Percentiles rank a stretch among this genome's conserved stretches.
Evolutionary conservation across 2,329 filamentous ascomycete genomes (phyloP).

Genomic region (Fusarium albidum): DNA sequence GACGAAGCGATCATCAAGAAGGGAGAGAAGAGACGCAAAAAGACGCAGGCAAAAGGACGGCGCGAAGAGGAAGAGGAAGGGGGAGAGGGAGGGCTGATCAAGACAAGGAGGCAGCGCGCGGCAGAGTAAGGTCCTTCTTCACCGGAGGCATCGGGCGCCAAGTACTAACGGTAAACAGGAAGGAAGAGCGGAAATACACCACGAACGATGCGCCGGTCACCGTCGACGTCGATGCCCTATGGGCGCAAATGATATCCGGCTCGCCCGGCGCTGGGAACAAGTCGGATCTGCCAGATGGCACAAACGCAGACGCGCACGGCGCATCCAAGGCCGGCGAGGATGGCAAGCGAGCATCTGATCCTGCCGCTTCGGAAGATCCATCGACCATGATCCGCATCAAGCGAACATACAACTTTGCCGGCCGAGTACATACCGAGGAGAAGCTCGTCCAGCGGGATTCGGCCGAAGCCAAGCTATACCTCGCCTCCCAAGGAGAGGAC

Average conservation of each 20-base stretch:
- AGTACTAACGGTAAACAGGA: slow-evolving; percentile 48
- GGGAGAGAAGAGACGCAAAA: slow-evolving; percentile 62
- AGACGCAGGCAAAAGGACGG: slow-evolving; percentile 50
- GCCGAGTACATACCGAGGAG: slow-evolving; percentile 75
- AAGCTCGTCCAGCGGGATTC: slow-evolving; percentile 72
- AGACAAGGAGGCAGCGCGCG: slow-evolving; percentile 75
- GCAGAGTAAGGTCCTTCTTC: slow-evolving; percentile 58
- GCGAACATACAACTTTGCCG: slow-evolving; percentile 78
- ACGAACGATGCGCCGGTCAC: slow-evolving; percentile 68
- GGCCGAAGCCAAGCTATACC: slow-evolving; percentile 71
- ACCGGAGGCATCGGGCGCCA: not conserved
- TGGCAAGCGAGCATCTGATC: slow-evolving; percentile 6
- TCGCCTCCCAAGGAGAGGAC: slow-evolving; percentile 57
- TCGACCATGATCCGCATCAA: slow-evolving; percentile 68
- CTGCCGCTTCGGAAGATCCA: slow-evolving; percentile 30
- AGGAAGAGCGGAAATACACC: slow-evolving; percentile 63
- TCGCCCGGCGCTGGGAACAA: slow-evolving; percentile 24
- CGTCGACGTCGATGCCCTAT: slow-evolving; percentile 75
- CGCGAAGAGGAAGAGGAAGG: slow-evolving; percentile 61
- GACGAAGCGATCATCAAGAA: slow-evolving; percentile 74
- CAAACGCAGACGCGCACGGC: slow-evolving; percentile 6
- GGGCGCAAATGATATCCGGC: slow-evolving; percentile 69
- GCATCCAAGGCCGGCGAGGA: slow-evolving; percentile 12
- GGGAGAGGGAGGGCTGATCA: slow-evolving; percentile 71
- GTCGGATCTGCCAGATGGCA: slow-evolving; percentile 10